phyloP scores from a whole-genome alignment of 202 grass and related monocot species.

The Setaria italica region DNA sequence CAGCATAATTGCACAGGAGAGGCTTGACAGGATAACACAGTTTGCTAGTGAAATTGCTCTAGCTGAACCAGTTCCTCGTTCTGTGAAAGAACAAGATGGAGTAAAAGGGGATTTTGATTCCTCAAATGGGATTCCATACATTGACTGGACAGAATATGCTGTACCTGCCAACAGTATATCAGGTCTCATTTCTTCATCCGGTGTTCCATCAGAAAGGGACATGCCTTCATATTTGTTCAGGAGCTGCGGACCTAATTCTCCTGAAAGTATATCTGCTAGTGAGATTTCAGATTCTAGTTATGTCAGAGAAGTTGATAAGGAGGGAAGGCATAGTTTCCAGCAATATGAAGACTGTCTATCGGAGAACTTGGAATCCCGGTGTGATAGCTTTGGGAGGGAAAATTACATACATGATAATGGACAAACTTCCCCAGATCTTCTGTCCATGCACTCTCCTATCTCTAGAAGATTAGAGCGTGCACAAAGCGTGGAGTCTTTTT shows the following conservation, averaged over 20 bases:
- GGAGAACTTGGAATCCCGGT: conserved; percentile 69
- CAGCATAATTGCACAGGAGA: conserved; percentile 98
- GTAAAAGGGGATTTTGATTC: conserved; percentile 55
- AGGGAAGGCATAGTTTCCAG: conserved; percentile 62
- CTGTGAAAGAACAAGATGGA: conserved; percentile 62
- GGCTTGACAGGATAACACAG: conserved; percentile 95
- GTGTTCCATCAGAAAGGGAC: conserved; percentile 63
- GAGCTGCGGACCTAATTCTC: conserved; percentile 71
- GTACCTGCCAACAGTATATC: conserved; percentile 84
- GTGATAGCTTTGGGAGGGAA: conserved; percentile 82
- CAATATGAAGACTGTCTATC: conserved; percentile 76
- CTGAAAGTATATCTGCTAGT: conserved; percentile 80
- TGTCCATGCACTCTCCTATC: conserved; percentile 49
- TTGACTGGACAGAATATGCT: conserved; percentile 77
- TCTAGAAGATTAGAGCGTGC: conserved; percentile 52
- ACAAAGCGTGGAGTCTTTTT: conserved; percentile 73
- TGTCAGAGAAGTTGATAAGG: conserved; percentile 81
- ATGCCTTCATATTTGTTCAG: conserved; percentile 66
- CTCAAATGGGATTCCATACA: conserved; percentile 56
- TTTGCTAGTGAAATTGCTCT: conserved; percentile 83
- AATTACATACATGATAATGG: conserved; percentile 71
- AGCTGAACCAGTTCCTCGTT: conserved; percentile 63
- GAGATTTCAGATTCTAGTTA: conserved; percentile 83
- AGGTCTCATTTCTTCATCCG: conserved; percentile 76
- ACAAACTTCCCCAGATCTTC: conserved; percentile 71